These are phyloP conservation scores for Debaryomyces coudertii DNA, from an alignment of 1,139 yeast genomes.

Conservation along the genomic window DNA sequence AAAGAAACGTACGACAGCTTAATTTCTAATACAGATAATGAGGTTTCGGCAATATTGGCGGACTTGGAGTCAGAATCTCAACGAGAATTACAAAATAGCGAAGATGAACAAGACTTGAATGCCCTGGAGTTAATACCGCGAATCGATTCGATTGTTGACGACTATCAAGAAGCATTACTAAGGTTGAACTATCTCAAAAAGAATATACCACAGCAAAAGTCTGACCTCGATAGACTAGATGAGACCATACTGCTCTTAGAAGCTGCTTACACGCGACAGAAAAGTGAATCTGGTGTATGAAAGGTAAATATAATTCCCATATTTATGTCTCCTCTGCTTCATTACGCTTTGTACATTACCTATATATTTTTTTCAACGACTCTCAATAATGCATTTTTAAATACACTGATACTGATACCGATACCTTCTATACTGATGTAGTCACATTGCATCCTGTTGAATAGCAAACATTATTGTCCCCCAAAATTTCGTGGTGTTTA, in stretches of 20 bases:
- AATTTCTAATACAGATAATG: slow-evolving; percentile 33
- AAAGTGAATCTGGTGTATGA: slow-evolving; percentile 8
- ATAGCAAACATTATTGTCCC: background rate
- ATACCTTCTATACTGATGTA: background rate
- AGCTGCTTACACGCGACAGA: slow-evolving; percentile 19
- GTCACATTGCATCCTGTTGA: background rate
- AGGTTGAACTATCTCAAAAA: slow-evolving; percentile 30
- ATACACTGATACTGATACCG: background rate
- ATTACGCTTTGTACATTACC: slow-evolving; percentile 9
- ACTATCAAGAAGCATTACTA: slow-evolving; percentile 31
- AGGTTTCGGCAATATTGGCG: slow-evolving; percentile 32
- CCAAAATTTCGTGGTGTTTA: slow-evolving; percentile 4
- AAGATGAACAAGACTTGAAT: slow-evolving; percentile 17
- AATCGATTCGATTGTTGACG: slow-evolving; percentile 25
- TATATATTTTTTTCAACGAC: slow-evolving; percentile 3
- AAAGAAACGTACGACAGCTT: slow-evolving; percentile 31
- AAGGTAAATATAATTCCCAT: background rate
- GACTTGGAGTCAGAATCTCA: slow-evolving; percentile 21
- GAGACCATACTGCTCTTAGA: slow-evolving; percentile 39
- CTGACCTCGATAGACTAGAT: slow-evolving; percentile 34
- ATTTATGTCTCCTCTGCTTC: no score
- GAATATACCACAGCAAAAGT: slow-evolving; percentile 34
- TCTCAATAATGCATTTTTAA: background rate
- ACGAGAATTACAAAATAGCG: slow-evolving; percentile 16
- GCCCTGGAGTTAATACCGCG: slow-evolving; percentile 15